Conservation (phyloP, 2,329 filamentous ascomycete genomes). For the Pyricularia sp. region DNA sequence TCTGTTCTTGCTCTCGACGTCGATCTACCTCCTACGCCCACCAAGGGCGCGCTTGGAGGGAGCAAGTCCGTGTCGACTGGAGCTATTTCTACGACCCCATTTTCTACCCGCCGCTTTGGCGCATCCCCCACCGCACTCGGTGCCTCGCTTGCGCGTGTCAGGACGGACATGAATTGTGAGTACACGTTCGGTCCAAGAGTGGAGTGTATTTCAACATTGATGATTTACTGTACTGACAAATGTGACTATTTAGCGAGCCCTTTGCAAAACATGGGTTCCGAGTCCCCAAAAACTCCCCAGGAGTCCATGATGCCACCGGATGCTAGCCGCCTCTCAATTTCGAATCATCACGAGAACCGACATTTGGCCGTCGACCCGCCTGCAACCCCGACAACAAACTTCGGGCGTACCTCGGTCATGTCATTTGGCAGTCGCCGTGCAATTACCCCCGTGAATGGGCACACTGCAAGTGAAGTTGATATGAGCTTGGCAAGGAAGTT, state of each 20-base stretch:
- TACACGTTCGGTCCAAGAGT: slow-evolving; percentile 14
- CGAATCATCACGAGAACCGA: slow-evolving; percentile 34
- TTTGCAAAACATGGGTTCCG: slow-evolving; percentile 36
- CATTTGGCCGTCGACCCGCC: slow-evolving; percentile 37
- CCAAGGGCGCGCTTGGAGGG: slow-evolving; percentile 48
- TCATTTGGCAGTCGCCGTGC: slow-evolving; percentile 41
- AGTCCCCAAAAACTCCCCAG: slow-evolving; percentile 64
- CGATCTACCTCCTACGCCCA: slow-evolving; percentile 87
- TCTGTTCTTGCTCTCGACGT: slow-evolving; percentile 32
- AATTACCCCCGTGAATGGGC: slow-evolving; percentile 57
- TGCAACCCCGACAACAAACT: slow-evolving; percentile 59
- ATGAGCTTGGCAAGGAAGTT: slow-evolving; percentile 63
- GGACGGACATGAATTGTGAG: slow-evolving; percentile 26
- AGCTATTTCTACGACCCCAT: slow-evolving; percentile 9
- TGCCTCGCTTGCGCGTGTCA: slow-evolving; percentile 12
- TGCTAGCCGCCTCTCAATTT: slow-evolving; percentile 72
- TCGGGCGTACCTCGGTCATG: slow-evolving; percentile 39
- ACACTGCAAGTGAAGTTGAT: slow-evolving; percentile 63
- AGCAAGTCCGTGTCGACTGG: slow-evolving; percentile 3
- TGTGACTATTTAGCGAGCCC: slow-evolving; percentile 42
- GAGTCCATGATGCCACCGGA: slow-evolving; percentile 65
- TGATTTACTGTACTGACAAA: slow-evolving; percentile 11
- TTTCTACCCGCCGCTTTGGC: slow-evolving; percentile 14
- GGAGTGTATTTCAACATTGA: not conserved
- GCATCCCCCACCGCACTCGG: slow-evolving; percentile 27